Evolutionary conservation across 176 grass and related monocot species (phyloP).

Genomic region (Ampelocalamus luodianensis): DNA sequence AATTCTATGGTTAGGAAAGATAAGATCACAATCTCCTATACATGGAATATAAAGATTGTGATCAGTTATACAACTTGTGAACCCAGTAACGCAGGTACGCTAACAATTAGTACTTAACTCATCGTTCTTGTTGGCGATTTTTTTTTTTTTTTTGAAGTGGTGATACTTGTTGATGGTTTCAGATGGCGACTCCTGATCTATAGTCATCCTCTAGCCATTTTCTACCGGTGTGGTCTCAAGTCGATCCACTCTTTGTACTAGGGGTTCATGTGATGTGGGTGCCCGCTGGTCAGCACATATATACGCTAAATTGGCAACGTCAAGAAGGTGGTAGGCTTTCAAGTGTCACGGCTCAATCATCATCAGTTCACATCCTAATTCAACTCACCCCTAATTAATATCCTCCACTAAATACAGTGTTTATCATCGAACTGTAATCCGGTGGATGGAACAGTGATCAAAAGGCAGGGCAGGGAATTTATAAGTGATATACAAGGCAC

Average conservation of each 20-base stretch:
- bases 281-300: background rate
- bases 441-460: background rate
- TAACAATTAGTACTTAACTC: background rate
- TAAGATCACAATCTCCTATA: too few species aligned
- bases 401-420: background rate
- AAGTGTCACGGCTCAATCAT: background rate
- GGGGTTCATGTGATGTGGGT: background rate
- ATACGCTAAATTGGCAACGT: background rate
- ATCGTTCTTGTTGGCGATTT: background rate
- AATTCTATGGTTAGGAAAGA: too few species aligned
- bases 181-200: background rate
- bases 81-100: too few species aligned
- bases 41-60: too few species aligned
- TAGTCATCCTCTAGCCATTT: background rate
- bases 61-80: too few species aligned
- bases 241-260: background rate
- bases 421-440: background rate
- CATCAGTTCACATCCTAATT: background rate
- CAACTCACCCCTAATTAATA: background rate
- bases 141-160: background rate
- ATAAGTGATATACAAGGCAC: background rate
- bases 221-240: background rate
- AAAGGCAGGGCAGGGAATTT: background rate
- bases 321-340: background rate
- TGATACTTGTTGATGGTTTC: background rate